Evolutionary conservation across 768 basidiomycete genomes (phyloP), one percentile per base, ranked within the genome.

Genomic region (Kwoniella heveanensis): DNA sequence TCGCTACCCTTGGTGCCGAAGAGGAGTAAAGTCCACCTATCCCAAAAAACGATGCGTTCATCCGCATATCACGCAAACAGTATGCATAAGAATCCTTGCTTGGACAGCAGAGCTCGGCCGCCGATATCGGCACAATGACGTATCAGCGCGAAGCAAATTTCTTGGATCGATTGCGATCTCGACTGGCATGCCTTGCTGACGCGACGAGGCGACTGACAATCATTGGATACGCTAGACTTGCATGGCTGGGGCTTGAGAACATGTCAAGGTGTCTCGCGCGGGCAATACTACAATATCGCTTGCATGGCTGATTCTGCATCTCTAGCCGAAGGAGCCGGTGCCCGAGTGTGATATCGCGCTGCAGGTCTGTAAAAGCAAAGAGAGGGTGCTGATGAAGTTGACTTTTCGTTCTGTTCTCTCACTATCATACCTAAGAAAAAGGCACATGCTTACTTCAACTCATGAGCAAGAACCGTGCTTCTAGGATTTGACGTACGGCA

Each of bases 1-100:
- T 82, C 62, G 73, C 74, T 24, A 68, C 68, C 22, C 55, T 76
- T 19, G 77, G 65, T 24, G 76, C 76, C 21, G 75, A 74, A 29
- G 74, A 67, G 21, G 72, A 68, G 29, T 72, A 67, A 55, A 53
- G n/a, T 15, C n/a, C 53, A n/a, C 47, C 51, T 37, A 27, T 46
- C 51, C 44, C 22, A 4, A 29, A 44, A 44, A 44, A 44, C 39
- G 8, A 44, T 44, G 39, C 39, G 39, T 44, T 44, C 39, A 44
- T 44, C 39, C 39, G 39, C 39, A 44, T 17, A 9, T 17, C 4
- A 44, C 39, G 3, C 19, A 17, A 44, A 3, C 39, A 44, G 39
- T 17, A 44, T 44, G 39, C 39, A 44, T 19, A 44, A 44, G 10
- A 17, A 44, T 10, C 17, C 17, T 44, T 44, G 39, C 15, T 44